phyloP scores from a whole-genome alignment of 2,329 filamentous ascomycete species.

The Trichophaea hybrida region DNA sequence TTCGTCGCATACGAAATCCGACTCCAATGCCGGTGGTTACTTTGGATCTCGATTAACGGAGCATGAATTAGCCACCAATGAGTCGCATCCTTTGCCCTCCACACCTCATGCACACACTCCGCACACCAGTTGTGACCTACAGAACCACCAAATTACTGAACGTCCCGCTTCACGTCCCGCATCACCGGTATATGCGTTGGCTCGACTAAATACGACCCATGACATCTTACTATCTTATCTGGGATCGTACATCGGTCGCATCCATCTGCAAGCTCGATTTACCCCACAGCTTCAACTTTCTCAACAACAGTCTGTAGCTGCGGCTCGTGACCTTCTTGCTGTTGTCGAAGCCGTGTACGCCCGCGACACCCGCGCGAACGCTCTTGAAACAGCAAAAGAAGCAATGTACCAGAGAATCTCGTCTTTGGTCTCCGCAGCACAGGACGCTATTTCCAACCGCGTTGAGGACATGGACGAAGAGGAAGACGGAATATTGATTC shows the following conservation, averaged over 20 bases:
- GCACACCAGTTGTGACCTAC: slow-evolving; percentile 2
- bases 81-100: slow-evolving; percentile 21
- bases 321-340: slow-evolving; percentile 62
- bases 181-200: slow-evolving; percentile 53
- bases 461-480: slow-evolving; percentile 45
- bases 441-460: slow-evolving; percentile 51
- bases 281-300: slow-evolving; percentile 67
- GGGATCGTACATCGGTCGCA: slow-evolving; percentile 76
- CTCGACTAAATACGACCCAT: slow-evolving; percentile 63
- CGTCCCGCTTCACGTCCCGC: background rate
- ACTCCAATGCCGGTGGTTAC: slow-evolving; percentile 9
- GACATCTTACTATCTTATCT: slow-evolving; percentile 82
- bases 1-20: slow-evolving; percentile 5
- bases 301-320: slow-evolving; percentile 68
- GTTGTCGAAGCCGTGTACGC: slow-evolving; percentile 72
- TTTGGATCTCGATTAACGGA: slow-evolving; percentile 10
- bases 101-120: slow-evolving; percentile 27
- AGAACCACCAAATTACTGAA: background rate
- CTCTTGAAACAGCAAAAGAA: slow-evolving; percentile 53
- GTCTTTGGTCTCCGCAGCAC: slow-evolving; percentile 65
- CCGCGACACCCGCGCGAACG: slow-evolving; percentile 54
- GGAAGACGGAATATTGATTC: slow-evolving; percentile 62
- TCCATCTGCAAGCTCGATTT: slow-evolving; percentile 85
- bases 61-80: slow-evolving; percentile 7
- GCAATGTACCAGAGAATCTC: slow-evolving; percentile 68